These are phyloP conservation scores for Pilasporangium apinafurcum DNA, from an alignment of 352 stramenopile genomes.

Conservation along the genomic window DNA sequence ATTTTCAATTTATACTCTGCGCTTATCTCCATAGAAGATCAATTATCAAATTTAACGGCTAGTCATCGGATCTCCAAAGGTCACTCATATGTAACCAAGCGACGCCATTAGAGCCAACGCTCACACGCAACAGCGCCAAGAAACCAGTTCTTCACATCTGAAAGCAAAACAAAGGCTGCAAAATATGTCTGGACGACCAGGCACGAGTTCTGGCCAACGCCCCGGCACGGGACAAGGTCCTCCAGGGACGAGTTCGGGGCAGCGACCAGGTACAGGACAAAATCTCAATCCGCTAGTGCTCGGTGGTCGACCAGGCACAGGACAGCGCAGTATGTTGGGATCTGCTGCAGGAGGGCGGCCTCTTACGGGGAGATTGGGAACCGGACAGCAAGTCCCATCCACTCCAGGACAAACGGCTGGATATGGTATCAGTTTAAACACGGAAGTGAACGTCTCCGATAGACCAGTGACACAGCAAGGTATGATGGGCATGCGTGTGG, in stretches of 20 bases:
- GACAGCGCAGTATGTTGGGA: slow-evolving; percentile 35
- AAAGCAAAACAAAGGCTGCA: no score
- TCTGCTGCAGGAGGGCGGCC: slow-evolving; percentile 45
- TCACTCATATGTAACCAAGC: no score
- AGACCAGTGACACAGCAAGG: slow-evolving; percentile 90
- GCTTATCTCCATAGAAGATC: background rate
- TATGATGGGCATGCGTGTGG: slow-evolving; percentile 89
- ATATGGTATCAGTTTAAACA: slow-evolving; percentile 81
- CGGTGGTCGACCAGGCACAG: slow-evolving; percentile 38
- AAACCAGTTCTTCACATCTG: no score
- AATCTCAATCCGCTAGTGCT: slow-evolving; percentile 48
- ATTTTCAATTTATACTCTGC: background rate
- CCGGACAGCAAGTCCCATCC: slow-evolving; percentile 40
- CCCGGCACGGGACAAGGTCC: slow-evolving; percentile 45
- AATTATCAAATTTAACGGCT: background rate
- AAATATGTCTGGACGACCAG: slow-evolving; percentile 33
- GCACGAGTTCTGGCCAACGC: slow-evolving; percentile 50
- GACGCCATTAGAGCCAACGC: no score
- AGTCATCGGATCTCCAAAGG: background rate
- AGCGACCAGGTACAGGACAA: slow-evolving; percentile 53
- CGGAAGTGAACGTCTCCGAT: slow-evolving; percentile 88
- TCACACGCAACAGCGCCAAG: background rate
- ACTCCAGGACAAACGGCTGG: slow-evolving; percentile 64
- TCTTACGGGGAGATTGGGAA: slow-evolving; percentile 51
- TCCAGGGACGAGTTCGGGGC: slow-evolving; percentile 8